Percentiles rank a stretch among this genome's conserved stretches.
Conservation (phyloP, 2,329 filamentous ascomycete genomes). For the Neospermospora avenae region DNA sequence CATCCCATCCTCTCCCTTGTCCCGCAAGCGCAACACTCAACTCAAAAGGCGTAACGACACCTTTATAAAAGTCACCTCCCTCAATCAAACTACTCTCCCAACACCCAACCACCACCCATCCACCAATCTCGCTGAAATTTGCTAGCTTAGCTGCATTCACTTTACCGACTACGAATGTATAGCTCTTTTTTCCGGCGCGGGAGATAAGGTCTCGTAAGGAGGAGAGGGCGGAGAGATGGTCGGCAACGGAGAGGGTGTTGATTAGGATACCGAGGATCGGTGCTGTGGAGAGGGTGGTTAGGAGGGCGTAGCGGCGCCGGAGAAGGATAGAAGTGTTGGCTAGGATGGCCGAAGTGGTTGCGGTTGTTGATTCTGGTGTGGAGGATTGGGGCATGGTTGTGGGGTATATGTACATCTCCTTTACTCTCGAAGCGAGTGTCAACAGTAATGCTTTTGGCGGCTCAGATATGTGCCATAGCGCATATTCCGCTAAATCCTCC, state of each 20-base stretch:
- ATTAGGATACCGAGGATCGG: slow-evolving; percentile 91
- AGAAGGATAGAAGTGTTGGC: slow-evolving; percentile 54
- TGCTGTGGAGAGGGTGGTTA: slow-evolving; percentile 75
- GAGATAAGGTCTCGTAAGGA: slow-evolving; percentile 71
- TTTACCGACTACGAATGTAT: slow-evolving; percentile 95
- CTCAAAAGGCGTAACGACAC: slow-evolving; percentile 94
- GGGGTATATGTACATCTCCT: slow-evolving; percentile 74
- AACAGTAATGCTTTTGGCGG: slow-evolving; percentile 82
- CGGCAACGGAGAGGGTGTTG: slow-evolving; percentile 88
- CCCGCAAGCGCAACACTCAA: slow-evolving; percentile 73
- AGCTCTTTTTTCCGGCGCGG: slow-evolving; percentile 85
- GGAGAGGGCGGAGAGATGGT: slow-evolving; percentile 80
- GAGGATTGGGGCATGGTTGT: slow-evolving; percentile 45
- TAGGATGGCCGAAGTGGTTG: slow-evolving; percentile 22
- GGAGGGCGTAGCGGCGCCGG: slow-evolving; percentile 81
- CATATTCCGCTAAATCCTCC: slow-evolving; percentile 47
- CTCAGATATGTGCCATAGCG: slow-evolving; percentile 79
- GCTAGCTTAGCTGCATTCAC: slow-evolving; percentile 93
- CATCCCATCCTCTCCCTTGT: slow-evolving; percentile 76
- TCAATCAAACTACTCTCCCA: slow-evolving; percentile 96
- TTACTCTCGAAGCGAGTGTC: slow-evolving; percentile 79
- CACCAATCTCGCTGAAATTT: slow-evolving; percentile 92
- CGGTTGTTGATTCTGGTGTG: slow-evolving; percentile 35
- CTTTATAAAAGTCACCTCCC: slow-evolving; percentile 81
- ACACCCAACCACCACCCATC: slow-evolving; percentile 96